Base-by-base conservation (phyloP, 2,329 filamentous ascomycete genomes). In the Penicillium sp. region DNA sequence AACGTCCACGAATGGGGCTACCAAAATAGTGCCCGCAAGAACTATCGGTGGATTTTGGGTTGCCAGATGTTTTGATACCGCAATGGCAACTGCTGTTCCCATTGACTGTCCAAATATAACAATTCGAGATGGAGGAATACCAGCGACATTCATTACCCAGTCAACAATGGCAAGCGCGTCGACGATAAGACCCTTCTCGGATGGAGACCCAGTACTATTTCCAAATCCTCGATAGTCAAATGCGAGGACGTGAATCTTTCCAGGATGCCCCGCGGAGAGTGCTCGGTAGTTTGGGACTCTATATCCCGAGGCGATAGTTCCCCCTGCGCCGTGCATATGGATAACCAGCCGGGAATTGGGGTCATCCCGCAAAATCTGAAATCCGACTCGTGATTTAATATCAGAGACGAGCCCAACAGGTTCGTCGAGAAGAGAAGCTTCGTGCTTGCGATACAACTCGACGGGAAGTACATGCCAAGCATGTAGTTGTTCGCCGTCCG, bases 81-180 rank as follows among this genome's bases (percentile, higher is more conserved):
- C 76, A 10, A 78, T 59, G 29, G 72, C 73, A 8, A 82, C 79
- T 0, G 78, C 83, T 1, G 83, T 84, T 4, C 84, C 84, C 31
- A 87, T 71, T 0, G 81, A 85, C 60, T 87, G 84, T 0, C 75
- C 79, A 54, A 83, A 86, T 21, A 87, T 66, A n/a, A 84, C 74
- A 38, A 85, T 86, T 0, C 80, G 77, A 2, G 77, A 75, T 0
- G 81, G 73, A 1, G 82, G 79, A 3, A 87, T 80, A 0, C 72
- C 69, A 3, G 79, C 82, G 0, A 74, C 75, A 29, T 81, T 69
- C 50, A 80, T 73, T 0, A 81, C 83, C 77, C 82, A 87, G 10
- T 83, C 72, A 2, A 76, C 76, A 2, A 85, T 67, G 0, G 81
- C 71, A 0, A 81, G 60, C 1, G 81, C 83, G 62, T 88, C 84